Evolutionary conservation across 2,329 filamentous ascomycete species (phyloP).

Genomic region (Talaromyces funiculosus): DNA sequence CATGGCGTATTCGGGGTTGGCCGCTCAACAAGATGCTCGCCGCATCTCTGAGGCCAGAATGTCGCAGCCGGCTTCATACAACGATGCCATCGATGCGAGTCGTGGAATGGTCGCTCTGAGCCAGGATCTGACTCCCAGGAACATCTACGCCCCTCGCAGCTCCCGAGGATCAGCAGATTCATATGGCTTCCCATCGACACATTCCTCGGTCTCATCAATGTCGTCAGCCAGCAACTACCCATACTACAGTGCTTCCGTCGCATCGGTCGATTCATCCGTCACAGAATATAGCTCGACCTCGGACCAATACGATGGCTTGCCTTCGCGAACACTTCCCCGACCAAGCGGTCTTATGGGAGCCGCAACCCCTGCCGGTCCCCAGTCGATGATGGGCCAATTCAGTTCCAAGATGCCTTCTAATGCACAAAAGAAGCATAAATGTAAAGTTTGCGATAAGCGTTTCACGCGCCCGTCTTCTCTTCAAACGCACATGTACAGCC

Average conservation of each 20-base stretch:
- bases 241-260: slow-evolving; percentile 78
- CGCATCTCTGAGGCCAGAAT: slow-evolving; percentile 58
- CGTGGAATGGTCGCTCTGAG: slow-evolving; percentile 94
- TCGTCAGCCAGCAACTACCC: slow-evolving; percentile 76
- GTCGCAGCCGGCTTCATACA: slow-evolving; percentile 58
- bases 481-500: slow-evolving; percentile 97
- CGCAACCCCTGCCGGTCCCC: slow-evolving; percentile 71
- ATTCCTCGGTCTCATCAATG: slow-evolving; percentile 90
- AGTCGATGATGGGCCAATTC: slow-evolving; percentile 98
- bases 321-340: slow-evolving; percentile 75
- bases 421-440: slow-evolving; percentile 99
- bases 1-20: slow-evolving; percentile 60
- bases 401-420: slow-evolving; percentile 93
- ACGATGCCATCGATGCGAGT: slow-evolving; percentile 85
- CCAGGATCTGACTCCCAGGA: slow-evolving; percentile 82
- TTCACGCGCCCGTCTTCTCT: slow-evolving; percentile 92
- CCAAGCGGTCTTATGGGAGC: slow-evolving; percentile 61
- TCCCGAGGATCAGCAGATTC: slow-evolving; percentile 72
- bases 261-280: slow-evolving; percentile 64
- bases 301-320: slow-evolving; percentile 72
- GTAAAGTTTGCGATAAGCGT: slow-evolving; percentile 96
- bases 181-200: slow-evolving; percentile 83
- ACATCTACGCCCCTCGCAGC: slow-evolving; percentile 70
- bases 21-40: slow-evolving; percentile 50
- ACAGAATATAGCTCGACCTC: slow-evolving; percentile 91